Base-by-base conservation (phyloP, 768 basidiomycete species). In the Amanita rubescens region DNA sequence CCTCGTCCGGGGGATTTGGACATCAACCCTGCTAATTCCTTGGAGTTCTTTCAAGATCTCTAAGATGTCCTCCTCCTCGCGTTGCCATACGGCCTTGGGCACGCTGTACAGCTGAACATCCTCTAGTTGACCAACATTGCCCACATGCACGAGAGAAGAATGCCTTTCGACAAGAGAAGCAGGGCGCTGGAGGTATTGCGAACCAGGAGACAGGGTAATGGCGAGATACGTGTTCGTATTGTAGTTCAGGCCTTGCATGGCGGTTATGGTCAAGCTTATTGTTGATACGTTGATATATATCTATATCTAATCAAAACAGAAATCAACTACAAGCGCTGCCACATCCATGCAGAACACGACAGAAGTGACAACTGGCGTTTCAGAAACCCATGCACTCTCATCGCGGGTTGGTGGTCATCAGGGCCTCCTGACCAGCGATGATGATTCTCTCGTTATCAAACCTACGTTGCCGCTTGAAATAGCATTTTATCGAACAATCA, bases 401-500 rank as follows among this genome's bases (percentile, higher is more conserved):
- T 69, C 77, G 17, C 87, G 93, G 69, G 90, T 94, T 47, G 90
- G 87, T 17, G 92, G 92, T 0, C 93, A 95, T 62, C 65, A 79
- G 3, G 84, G 85, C 17, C 78, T 94, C n/a, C 72, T 80, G 41
- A 72, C 81, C 5, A 82, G 80, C 3, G 84, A 83, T 57, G 86
- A 90, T 59, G 82, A 80, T 12, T 82, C 82, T 1, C 79, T 92
- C n/a, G 68, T 95, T 39, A 84, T 93, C 72, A 94, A 95, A 67
- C 81, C 85, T 5, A 79, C 84, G 14, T 69, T 82, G 10, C 75
- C 75, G 0, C 66, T 70, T 34, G 92, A 95, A 62, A 72, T 81
- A 34, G 71, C 71, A 19, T 94, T 94, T 65, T 95, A 94, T 67
- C 77, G 82, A 54, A 58, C 66, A 33, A 65, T 85, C 30, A 69